These are phyloP conservation scores for Mediolabrus comicus DNA, from an alignment of 108 stramenopile genomes.

Conservation along the genomic window DNA sequence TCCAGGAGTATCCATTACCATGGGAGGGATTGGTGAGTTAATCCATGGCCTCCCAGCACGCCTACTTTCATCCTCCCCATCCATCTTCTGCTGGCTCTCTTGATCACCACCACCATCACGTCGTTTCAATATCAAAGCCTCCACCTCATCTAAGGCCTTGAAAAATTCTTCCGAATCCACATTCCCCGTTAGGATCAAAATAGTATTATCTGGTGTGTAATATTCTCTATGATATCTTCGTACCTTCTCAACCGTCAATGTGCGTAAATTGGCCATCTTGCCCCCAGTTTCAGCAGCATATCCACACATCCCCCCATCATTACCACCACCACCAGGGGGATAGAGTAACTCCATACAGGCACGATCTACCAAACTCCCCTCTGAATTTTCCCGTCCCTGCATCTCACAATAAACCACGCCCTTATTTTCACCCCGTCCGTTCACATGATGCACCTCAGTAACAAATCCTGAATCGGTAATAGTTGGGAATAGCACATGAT, in stretches of 20 bases:
- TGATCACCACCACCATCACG: background rate
- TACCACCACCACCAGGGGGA: no score
- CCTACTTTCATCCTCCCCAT: background rate
- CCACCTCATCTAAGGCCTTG: slow-evolving; percentile 37
- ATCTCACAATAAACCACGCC: slow-evolving; percentile 56
- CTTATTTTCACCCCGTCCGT: slow-evolving; percentile 45
- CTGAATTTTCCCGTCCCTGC: slow-evolving; percentile 50
- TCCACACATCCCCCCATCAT: slow-evolving; percentile 24
- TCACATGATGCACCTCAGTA: slow-evolving; percentile 49
- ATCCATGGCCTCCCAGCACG: slow-evolving; percentile 38
- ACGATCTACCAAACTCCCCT: slow-evolving; percentile 41
- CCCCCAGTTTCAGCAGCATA: slow-evolving; percentile 49
- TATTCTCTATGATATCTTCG: slow-evolving; percentile 43
- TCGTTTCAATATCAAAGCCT: slow-evolving; percentile 27
- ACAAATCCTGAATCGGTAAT: slow-evolving; percentile 43
- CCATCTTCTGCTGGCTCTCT: background rate
- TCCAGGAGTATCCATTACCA: slow-evolving; percentile 13
- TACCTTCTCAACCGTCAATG: slow-evolving; percentile 29
- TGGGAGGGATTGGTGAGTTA: slow-evolving; percentile 27
- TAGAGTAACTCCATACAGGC: slow-evolving; percentile 39
- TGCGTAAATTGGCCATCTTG: slow-evolving; percentile 37
- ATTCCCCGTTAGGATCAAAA: slow-evolving; percentile 42
- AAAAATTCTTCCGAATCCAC: slow-evolving; percentile 36
- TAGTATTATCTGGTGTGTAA: slow-evolving; percentile 38
- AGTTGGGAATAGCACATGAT: slow-evolving; percentile 50